Base-by-base conservation (phyloP, 371 early-diverging fungal species). In the Synchytrium microbalum region DNA sequence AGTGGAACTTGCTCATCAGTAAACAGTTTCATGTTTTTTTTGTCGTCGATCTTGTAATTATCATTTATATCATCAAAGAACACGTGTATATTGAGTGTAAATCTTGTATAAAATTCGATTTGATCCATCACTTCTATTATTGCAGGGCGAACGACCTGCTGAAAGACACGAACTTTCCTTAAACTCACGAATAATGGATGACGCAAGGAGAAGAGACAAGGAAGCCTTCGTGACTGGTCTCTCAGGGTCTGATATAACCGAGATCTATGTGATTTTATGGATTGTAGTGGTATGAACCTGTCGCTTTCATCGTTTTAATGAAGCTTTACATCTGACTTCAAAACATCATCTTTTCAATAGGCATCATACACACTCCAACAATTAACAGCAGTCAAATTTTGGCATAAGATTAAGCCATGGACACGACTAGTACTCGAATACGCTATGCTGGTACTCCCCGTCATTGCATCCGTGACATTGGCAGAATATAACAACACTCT, bases 1-100 rank as follows among this genome's bases (percentile, higher is more conserved):
- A 24, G 64, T 82, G 58, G 69, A 78, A 3, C 78, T 87, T 19
- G 72, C 85, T 38, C 86, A 86, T 26, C 79, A 84, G 63, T 86
- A 69, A 67, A 19, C 19, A 38, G n/a, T n/a, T n/a, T n/a, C n/a
- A n/a, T n/a, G n/a, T n/a, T n/a, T n/a, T n/a, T n/a, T n/a, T n/a
- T n/a, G n/a, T n/a, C n/a, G n/a, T n/a, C n/a, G n/a, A n/a, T n/a
- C n/a, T n/a, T n/a, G n/a, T n/a, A n/a, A n/a, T n/a, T n/a, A n/a
- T n/a, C n/a, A n/a, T n/a, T n/a, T n/a, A n/a, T n/a, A n/a, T n/a
- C n/a, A n/a, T n/a, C n/a, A n/a, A n/a, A n/a, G n/a, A n/a, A n/a
- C n/a, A n/a, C n/a, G n/a, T n/a, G n/a, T n/a, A n/a, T n/a, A n/a
- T n/a, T n/a, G n/a, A n/a, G n/a, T n/a, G n/a, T n/a, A n/a, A n/a